Base-by-base conservation (phyloP, 2,329 filamentous ascomycete species). In the Colletotrichum sidae region DNA sequence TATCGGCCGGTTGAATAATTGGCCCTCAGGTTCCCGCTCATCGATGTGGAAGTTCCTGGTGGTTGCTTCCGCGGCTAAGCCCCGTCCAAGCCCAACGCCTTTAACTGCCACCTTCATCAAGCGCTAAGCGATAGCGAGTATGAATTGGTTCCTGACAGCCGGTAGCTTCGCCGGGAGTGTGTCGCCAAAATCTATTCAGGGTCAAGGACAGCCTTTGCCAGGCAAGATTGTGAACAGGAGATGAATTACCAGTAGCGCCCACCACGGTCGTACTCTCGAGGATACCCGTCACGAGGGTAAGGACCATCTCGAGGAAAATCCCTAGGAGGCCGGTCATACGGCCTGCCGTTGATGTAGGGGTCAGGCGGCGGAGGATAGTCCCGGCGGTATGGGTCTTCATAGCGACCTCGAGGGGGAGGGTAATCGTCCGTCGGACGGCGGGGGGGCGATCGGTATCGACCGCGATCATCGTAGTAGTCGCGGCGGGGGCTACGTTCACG, bases 401-500 rank as follows among this genome's bases (percentile, higher is more conserved):
- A 92, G 64, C 91, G 83, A 70, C 86, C 84, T 68, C 91, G 84
- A 60, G 85, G 84, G 59, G 89, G 88, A 71, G 81, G 81, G 67
- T 97, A 96, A 74, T 97, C 94, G 67, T 94, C 91, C 69, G 92
- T 84, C 49, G 91, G 90, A 25, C 91, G 90, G 70, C 92, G 90
- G 49, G 92, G 91, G 67, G 93, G 93, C 61, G 92, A 93, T 63
- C 93, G 90, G 74, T 94, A 94, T 54, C 90, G 88, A 72, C 92
- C 89, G 74, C 91, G 89, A 69, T 95, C 92, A 51, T 93, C 90
- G 79, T 97, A 97, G 80, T 97, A 97, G 67, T 95, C 92, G 71
- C 93, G 90, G 66, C 91, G 90, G 62, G 91, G 91, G 74, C 93
- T 95, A 72, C 94, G 90, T 74, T 96, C 93, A 76, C 95, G 94